Percentiles rank a stretch among this genome's conserved stretches.
Evolutionary conservation across 108 stramenopile species (phyloP).

Genomic region (Fragilariopsis cylindrus): DNA sequence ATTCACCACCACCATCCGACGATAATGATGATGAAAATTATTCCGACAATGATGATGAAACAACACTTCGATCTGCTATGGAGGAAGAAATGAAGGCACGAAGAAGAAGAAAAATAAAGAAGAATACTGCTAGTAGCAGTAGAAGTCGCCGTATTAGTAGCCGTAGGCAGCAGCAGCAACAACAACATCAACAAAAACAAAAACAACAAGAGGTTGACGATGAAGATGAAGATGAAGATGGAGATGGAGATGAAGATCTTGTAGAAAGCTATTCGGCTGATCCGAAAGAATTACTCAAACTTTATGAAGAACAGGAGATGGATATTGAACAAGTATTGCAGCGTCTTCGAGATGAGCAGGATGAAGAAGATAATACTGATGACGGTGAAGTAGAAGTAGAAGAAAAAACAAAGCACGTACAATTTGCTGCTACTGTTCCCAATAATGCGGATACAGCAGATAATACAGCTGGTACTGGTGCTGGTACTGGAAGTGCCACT

Average conservation of each 20-base stretch:
- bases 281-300: constrained; percentile 47
- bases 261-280: constrained; percentile 31
- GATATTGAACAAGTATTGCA: constrained; percentile 50
- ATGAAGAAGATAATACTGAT: constrained; percentile 9
- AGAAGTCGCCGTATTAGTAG: no score
- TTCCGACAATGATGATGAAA: constrained; percentile 45
- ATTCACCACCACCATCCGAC: constrained; percentile 8
- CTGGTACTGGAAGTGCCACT: background rate
- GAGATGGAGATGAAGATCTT: background rate
- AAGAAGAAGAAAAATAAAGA: background rate
- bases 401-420: constrained; percentile 10
- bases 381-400: background rate
- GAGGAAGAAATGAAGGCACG: constrained; percentile 36
- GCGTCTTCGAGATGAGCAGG: constrained; percentile 36
- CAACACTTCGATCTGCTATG: constrained; percentile 54
- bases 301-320: constrained; percentile 61
- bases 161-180: background rate
- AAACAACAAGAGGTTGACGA: background rate
- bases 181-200: background rate
- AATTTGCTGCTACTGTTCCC: background rate
- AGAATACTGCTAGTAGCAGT: background rate
- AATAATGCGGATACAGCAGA: no score
- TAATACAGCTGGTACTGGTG: background rate
- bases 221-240: background rate
- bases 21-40: background rate